These are phyloP conservation scores for Sporothrix humicola DNA, from an alignment of 2,329 filamentous ascomycete genomes.

Conservation along the genomic window DNA sequence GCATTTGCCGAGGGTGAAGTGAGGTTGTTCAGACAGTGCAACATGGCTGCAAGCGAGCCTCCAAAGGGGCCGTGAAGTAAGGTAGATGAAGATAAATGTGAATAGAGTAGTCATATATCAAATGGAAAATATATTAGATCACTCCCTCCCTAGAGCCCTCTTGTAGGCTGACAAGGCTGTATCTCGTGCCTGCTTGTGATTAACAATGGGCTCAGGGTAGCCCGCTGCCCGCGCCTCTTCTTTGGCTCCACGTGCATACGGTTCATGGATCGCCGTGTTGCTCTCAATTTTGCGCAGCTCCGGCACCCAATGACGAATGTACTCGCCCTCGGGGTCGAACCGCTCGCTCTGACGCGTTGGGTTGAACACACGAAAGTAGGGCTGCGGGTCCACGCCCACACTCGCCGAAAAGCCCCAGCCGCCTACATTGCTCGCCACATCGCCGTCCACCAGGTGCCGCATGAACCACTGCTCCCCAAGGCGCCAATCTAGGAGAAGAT, in stretches of 20 bases:
- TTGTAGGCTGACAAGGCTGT: conserved; percentile 48
- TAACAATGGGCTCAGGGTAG: conserved; percentile 77
- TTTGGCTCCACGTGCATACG: conserved; percentile 70
- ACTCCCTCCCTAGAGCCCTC: conserved; percentile 38
- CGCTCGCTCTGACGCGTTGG: conserved; percentile 83
- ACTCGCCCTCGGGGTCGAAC: conserved; percentile 78
- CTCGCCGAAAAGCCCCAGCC: conserved; percentile 59
- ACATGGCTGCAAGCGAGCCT: conserved; percentile 67
- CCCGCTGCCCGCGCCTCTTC: conserved; percentile 66
- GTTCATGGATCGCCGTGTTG: conserved; percentile 78
- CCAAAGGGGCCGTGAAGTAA: conserved; percentile 33
- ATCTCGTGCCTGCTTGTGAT: conserved; percentile 72
- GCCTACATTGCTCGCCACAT: conserved; percentile 78
- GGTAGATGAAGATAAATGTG: neutral
- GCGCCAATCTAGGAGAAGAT: conserved; percentile 82
- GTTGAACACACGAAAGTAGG: conserved; percentile 91
- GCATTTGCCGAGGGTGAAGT: conserved; percentile 76
- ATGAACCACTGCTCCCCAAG: conserved; percentile 83
- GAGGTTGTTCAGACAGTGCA: conserved; percentile 77
- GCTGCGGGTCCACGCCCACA: conserved; percentile 57
- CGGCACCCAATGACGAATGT: conserved; percentile 82
- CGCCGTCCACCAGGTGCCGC: conserved; percentile 78
- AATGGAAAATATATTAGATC: neutral
- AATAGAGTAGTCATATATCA: neutral
- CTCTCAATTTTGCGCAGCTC: conserved; percentile 72